Base-by-base conservation (phyloP, 2,329 filamentous ascomycete species). In the Setomelanomma holmii region DNA sequence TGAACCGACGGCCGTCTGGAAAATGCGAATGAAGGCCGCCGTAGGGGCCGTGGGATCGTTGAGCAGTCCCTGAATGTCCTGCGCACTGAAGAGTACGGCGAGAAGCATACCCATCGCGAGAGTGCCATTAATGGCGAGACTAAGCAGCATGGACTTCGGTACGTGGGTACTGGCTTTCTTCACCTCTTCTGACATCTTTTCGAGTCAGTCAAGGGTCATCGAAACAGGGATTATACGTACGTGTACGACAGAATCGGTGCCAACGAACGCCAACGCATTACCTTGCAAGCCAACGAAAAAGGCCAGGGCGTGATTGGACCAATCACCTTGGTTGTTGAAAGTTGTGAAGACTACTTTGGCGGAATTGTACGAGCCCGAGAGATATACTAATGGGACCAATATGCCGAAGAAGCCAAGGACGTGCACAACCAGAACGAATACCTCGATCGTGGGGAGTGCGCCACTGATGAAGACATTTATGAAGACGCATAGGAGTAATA, bases 321-420 rank as follows among this genome's bases (percentile, higher is more conserved):
- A 84, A 3, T 66, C 68, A 0, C 79, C 80, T 14, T 64, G 50
- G 49, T 84, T 82, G 17, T 74, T 68, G 55, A 84, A 83, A 1
- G 74, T 66, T 3, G 76, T 76, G 51, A 84, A 81, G 0, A 82
- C 72, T 1, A 64, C 56, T 38, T 67, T 66, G 12, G 73, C 62
- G 0, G 77, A 69, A 16, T 74, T 71, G 35, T 76, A 73, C 7
- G 72, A 70, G 1, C 78, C 74, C 1, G 70, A 65, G 19, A 74
- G 49, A 36, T 74, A 74, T 2, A 72, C 67, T 41, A 74, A 16
- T 0, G 71, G 68, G 20, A 83, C 78, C 10, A 84, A 65, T 48
- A 83, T 79, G 0, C 76, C 81, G 50, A 84, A 80, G 61, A 83
- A 80, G 4, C 81, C 82, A 12, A 79, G 62, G n/a, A 83, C 69